These are phyloP conservation scores for Kalmusia sp. DNA, from an alignment of 2,329 filamentous ascomycete species.

Conservation along the genomic window DNA sequence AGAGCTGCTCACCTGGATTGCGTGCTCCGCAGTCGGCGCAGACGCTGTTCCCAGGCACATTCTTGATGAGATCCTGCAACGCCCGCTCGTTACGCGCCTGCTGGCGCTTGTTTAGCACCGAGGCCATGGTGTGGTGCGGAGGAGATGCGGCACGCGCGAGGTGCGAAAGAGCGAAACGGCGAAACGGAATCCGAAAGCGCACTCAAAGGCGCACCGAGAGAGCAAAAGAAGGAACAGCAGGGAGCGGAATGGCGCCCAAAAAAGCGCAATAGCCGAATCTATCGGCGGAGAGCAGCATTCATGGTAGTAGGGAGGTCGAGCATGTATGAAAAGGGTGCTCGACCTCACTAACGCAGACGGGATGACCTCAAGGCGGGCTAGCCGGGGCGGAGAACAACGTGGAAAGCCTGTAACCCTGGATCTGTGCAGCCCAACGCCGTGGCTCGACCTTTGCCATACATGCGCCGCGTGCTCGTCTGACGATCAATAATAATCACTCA, in stretches of 20 bases:
- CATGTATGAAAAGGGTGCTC: background rate
- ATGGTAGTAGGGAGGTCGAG: slow-evolving; percentile 1
- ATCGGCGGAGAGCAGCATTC: slow-evolving; percentile 4
- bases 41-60: slow-evolving; percentile 84
- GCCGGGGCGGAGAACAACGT: background rate
- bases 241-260: slow-evolving; percentile 6
- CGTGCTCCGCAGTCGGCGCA: slow-evolving; percentile 92
- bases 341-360: slow-evolving; percentile 1
- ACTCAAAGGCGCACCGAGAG: slow-evolving; percentile 23
- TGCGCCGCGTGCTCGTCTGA: background rate
- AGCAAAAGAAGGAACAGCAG: slow-evolving; percentile 6
- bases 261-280: slow-evolving; percentile 1
- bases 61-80: slow-evolving; percentile 87
- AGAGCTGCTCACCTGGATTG: slow-evolving; percentile 77
- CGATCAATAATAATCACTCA: too few species aligned
- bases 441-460: background rate
- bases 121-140: slow-evolving; percentile 64
- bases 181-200: slow-evolving; percentile 25
- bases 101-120: slow-evolving; percentile 88
- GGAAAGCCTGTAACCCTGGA: slow-evolving; percentile 1
- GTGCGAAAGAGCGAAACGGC: slow-evolving; percentile 19
- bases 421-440: background rate
- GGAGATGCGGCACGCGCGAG: slow-evolving; percentile 26
- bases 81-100: slow-evolving; percentile 95
- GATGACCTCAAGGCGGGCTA: background rate